Conservation (phyloP, 106 monocot genomes). For the Acanthochlamys bracteata region DNA sequence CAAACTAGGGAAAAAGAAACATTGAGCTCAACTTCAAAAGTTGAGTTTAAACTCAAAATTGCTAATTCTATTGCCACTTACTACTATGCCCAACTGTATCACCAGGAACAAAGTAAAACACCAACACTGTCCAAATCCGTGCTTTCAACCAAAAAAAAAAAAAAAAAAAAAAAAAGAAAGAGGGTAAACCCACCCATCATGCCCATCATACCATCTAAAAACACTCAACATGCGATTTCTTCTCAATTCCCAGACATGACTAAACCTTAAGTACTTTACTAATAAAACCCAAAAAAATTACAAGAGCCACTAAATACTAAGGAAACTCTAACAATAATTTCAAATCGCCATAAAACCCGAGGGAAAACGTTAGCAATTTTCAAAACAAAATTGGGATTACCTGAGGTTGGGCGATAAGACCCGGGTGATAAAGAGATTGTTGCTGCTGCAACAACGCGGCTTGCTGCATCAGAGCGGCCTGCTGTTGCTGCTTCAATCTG, state of each 20-base stretch:
- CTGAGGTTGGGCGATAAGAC: constrained; percentile 3
- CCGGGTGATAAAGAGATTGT: constrained; percentile 16
- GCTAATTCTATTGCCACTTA: too few relatives aligned
- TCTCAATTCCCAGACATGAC: background rate
- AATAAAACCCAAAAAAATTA: background rate
- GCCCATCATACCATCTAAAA: too few relatives aligned
- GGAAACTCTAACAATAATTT: background rate
- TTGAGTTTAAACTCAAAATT: too few relatives aligned
- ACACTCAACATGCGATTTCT: background rate
- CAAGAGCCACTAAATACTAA: background rate
- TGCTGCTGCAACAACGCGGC: constrained; percentile 27
- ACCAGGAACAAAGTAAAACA: too few relatives aligned
- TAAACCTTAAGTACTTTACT: background rate
- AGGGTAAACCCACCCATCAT: too few relatives aligned
- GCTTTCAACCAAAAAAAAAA: too few relatives aligned
- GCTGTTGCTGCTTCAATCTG: constrained; percentile 11
- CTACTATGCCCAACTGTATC: too few relatives aligned
- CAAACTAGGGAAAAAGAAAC: too few relatives aligned
- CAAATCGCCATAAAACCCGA: background rate
- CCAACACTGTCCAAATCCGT: too few relatives aligned
- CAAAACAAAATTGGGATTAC: background rate
- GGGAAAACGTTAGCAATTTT: background rate
- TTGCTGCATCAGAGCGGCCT: constrained; percentile 31
- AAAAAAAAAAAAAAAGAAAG: too few relatives aligned
- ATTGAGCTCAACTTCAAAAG: too few relatives aligned